phyloP scores from a whole-genome alignment of 2,329 filamentous ascomycete species.

The Colletotrichum nymphaeae region DNA sequence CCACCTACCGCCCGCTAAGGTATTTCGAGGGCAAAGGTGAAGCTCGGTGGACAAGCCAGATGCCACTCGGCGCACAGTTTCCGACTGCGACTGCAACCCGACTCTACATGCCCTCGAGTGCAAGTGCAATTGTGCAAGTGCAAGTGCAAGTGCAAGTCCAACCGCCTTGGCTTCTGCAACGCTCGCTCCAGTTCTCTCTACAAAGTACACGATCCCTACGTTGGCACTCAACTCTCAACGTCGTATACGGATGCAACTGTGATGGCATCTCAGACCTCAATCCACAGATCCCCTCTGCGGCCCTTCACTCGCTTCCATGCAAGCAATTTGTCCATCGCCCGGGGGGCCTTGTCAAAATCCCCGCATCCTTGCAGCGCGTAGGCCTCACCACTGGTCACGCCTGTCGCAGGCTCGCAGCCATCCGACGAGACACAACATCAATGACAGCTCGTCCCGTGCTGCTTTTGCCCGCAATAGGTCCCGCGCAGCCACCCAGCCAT shows the following conservation, averaged over 20 bases:
- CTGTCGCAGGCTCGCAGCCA: constrained; percentile 18
- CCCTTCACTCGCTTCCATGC: constrained; percentile 29
- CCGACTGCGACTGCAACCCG: neutral
- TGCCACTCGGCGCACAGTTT: neutral
- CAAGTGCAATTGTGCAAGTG: constrained; percentile 16
- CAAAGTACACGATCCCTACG: neutral
- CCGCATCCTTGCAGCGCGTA: constrained; percentile 5
- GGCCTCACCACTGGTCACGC: neutral
- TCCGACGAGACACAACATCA: constrained; percentile 22
- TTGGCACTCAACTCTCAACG: neutral
- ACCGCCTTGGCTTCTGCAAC: neutral
- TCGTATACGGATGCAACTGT: neutral
- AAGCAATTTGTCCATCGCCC: constrained; percentile 25
- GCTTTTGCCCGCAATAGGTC: neutral
- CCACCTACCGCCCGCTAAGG: constrained; percentile 18
- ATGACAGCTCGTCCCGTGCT: constrained; percentile 21
- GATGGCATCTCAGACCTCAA: neutral
- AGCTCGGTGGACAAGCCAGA: neutral
- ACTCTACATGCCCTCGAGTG: neutral
- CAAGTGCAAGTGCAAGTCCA: constrained; percentile 22
- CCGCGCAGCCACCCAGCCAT: neutral
- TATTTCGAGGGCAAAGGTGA: neutral
- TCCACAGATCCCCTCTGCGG: neutral
- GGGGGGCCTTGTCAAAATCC: neutral
- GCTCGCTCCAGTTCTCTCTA: constrained; percentile 3